Evolutionary conservation across 2,329 filamentous ascomycete species (phyloP).

Genomic region (Aspergillus sp.): DNA sequence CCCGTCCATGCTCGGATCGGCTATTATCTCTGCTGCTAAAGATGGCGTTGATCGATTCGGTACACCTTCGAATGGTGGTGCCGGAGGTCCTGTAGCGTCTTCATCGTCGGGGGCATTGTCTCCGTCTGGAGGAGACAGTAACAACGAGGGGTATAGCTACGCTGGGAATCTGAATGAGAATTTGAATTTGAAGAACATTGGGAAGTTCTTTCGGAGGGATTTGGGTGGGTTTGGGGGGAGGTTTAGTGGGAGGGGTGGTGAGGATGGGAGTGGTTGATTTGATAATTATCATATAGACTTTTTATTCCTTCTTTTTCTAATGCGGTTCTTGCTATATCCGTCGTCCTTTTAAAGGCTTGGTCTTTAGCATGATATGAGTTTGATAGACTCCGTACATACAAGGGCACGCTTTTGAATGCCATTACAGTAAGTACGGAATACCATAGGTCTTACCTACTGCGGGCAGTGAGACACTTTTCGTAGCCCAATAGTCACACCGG

Average conservation of each 20-base stretch:
- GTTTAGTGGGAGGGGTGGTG: slow-evolving; percentile 47
- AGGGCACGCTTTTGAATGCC: too few species aligned
- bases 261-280: slow-evolving; percentile 1
- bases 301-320: background rate
- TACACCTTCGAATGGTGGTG: slow-evolving; percentile 41
- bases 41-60: slow-evolving; percentile 76
- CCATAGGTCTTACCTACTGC: too few species aligned
- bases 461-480: too few species aligned
- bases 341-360: too few species aligned
- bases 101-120: slow-evolving; percentile 17
- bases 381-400: too few species aligned
- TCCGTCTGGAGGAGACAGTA: slow-evolving; percentile 13
- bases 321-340: background rate
- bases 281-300: background rate
- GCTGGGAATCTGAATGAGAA: slow-evolving; percentile 81
- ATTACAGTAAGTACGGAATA: too few species aligned
- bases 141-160: slow-evolving; percentile 15
- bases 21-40: slow-evolving; percentile 77
- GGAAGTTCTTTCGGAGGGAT: slow-evolving; percentile 91
- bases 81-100: slow-evolving; percentile 22
- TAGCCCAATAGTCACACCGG: too few species aligned
- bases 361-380: too few species aligned
- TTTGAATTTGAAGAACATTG: slow-evolving; percentile 90
- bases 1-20: slow-evolving; percentile 73
- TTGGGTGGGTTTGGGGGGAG: slow-evolving; percentile 67